Evolutionary conservation across 768 basidiomycete species (phyloP), one percentile per base, ranked within the genome.

Genomic region (Gymnopilus junonius): DNA sequence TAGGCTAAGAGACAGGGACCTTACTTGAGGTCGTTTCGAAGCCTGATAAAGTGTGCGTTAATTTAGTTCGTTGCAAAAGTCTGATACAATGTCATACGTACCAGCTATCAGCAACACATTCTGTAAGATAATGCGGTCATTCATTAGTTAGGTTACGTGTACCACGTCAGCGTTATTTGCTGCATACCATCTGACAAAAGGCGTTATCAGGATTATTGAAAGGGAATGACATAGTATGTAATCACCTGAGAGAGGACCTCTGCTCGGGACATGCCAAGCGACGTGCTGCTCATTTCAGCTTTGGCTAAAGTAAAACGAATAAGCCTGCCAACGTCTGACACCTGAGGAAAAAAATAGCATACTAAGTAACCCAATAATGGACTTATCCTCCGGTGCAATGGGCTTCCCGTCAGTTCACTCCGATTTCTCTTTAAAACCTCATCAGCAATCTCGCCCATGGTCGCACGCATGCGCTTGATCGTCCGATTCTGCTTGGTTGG

Each of bases 1-100:
- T 15, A 6, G 4, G 10, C 23, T 3, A 27, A n/a, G 8, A 40
- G 12, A 17, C 27, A 43, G 4, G 7, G n/a, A 15, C 71, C 79
- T 45, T 65, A 82, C 81, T 78, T 1, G 82, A 81, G 1, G 85
- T 86, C 3, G 85, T 86, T 71, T 86, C 85, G 56, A 86, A 87
- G 37, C 84, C 84, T 75, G n/a, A n/a, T n/a, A 65, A 2, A 42
- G 2, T 21, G 57, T n/a, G 66, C 1, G 29, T 40, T 48, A 55
- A 35, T 63, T 31, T 29, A 58, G 56, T 25, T n/a, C 55, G 29
- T 17, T 8, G 17, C 2, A 43, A 34, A 34, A n/a, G 2, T 35
- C 25, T 14, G 15, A 14, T 10, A 42, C 29, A 45, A 12, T n/a
- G 8, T 21, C 8, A 11, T 2, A 64, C 70, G 11, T 45, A 76